Evolutionary conservation across 345 rosid species (phyloP).

Genomic region (Camelina neglecta): DNA sequence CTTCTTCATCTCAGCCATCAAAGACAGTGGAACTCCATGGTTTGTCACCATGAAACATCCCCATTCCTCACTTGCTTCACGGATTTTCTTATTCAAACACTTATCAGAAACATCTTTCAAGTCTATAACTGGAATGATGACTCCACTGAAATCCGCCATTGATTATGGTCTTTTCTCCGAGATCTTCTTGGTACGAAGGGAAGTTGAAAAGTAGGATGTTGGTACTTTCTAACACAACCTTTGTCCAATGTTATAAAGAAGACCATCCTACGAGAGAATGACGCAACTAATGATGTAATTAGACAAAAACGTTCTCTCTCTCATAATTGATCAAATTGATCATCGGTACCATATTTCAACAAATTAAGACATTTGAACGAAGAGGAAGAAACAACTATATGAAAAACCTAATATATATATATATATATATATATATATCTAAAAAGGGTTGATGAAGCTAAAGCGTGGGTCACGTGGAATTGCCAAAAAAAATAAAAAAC

Average conservation of each 20-base stretch:
- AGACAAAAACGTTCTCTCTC: not conserved
- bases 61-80: slow-evolving; percentile 65
- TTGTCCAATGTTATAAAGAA: slow-evolving; percentile 2
- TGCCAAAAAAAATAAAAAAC: not conserved
- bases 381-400: not conserved
- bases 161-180: not conserved
- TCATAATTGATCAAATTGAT: not conserved
- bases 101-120: slow-evolving; percentile 48
- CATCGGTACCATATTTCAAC: not conserved
- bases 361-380: not conserved
- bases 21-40: slow-evolving; percentile 54
- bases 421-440: no score
- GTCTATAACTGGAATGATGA: slow-evolving; percentile 55
- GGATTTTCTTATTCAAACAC: slow-evolving; percentile 44
- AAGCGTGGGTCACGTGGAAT: not conserved
- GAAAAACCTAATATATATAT: not conserved
- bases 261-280: not conserved
- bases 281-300: not conserved
- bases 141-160: slow-evolving; percentile 10
- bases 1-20: slow-evolving; percentile 67
- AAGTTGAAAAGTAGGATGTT: not conserved
- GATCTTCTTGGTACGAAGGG: not conserved
- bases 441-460: not conserved
- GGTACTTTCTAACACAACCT: not conserved
- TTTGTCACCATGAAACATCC: slow-evolving; percentile 79